Conservation (phyloP, 176 grass and related monocot genomes). For the Musa beccarii region DNA sequence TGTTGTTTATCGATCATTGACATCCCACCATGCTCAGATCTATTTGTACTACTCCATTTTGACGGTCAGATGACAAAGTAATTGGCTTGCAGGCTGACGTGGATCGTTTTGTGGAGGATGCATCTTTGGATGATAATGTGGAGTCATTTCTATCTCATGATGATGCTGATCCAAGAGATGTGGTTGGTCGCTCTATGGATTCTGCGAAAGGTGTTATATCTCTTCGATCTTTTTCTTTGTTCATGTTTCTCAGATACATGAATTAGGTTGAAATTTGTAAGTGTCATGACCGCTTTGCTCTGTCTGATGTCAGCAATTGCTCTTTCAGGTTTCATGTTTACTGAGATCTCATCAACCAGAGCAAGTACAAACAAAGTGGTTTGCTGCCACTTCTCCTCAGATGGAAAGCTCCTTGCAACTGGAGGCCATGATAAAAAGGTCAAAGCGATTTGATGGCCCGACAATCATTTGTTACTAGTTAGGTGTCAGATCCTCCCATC, state of each 20-base stretch:
- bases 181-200: slow-evolving; percentile 79
- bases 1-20: neutral
- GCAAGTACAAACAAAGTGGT: slow-evolving; percentile 75
- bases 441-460: neutral
- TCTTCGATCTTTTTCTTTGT: neutral
- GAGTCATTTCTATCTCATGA: slow-evolving; percentile 99
- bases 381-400: slow-evolving; percentile 92
- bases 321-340: slow-evolving; percentile 62
- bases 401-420: slow-evolving; percentile 95
- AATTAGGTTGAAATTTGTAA: neutral
- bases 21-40: no score
- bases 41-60: neutral
- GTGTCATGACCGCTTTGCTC: neutral
- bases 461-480: neutral
- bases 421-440: slow-evolving; percentile 99
- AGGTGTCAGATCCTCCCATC: neutral
- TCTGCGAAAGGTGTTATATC: slow-evolving; percentile 55
- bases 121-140: slow-evolving; percentile 91
- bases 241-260: neutral
- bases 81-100: slow-evolving; percentile 70
- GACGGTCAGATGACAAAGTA: neutral
- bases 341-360: slow-evolving; percentile 46
- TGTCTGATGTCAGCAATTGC: neutral
- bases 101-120: slow-evolving; percentile 91
- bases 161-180: slow-evolving; percentile 92